These are phyloP conservation scores for Bruguiera parviflora DNA, from an alignment of 345 rosid genomes.

Conservation along the genomic window DNA sequence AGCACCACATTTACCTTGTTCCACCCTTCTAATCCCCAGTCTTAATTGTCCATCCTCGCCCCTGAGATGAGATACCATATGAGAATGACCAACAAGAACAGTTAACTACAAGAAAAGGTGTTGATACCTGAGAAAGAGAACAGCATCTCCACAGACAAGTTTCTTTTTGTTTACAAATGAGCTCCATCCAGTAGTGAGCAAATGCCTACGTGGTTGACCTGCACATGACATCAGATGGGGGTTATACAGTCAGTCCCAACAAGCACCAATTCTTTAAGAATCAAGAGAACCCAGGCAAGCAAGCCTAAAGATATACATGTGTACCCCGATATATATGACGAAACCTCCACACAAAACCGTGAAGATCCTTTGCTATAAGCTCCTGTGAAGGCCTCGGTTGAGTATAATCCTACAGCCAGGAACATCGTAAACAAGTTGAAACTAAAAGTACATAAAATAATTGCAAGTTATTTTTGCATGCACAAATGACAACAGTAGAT, in stretches of 20 bases:
- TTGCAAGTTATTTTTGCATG: background rate
- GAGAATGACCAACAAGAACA: background rate
- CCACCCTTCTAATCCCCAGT: conserved; percentile 89
- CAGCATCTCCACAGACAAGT: conserved; percentile 98
- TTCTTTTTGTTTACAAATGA: conserved; percentile 96
- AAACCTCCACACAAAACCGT: conserved; percentile 90
- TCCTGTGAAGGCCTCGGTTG: conserved; percentile 98
- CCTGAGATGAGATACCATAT: conserved; percentile 37
- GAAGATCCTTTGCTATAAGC: conserved; percentile 94
- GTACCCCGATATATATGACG: conserved; percentile 94
- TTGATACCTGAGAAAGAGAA: conserved; percentile 82
- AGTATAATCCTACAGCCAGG: conserved; percentile 64
- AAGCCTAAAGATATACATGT: background rate
- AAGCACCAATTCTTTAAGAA: background rate
- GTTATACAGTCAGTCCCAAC: conserved; percentile 3
- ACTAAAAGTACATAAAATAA: background rate
- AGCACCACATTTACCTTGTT: conserved; percentile 58
- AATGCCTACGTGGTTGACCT: conserved; percentile 99
- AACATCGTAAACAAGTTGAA: conserved; percentile 1
- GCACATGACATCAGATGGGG: background rate
- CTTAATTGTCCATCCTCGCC: conserved; percentile 93
- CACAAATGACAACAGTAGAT: background rate
- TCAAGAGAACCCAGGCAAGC: background rate
- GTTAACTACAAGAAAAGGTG: background rate
- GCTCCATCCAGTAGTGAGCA: conserved; percentile 99